These are phyloP conservation scores for Haplosporangium sp. DNA, from an alignment of 371 early-diverging fungal genomes.

Conservation along the genomic window DNA sequence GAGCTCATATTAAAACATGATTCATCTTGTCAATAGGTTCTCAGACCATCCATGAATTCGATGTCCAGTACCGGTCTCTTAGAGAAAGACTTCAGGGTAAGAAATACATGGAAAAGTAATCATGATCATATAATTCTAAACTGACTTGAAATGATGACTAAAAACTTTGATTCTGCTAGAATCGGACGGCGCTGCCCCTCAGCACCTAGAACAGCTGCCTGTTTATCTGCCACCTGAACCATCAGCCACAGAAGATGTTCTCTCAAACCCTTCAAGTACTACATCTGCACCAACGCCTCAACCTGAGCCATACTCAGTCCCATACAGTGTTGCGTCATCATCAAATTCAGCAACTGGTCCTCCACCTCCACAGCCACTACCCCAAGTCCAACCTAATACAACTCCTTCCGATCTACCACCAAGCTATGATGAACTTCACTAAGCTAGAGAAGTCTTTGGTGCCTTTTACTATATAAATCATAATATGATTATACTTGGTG, in stretches of 20 bases:
- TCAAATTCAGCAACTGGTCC: neutral
- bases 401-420: slow-evolving; percentile 31
- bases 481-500: no score
- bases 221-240: slow-evolving; percentile 24
- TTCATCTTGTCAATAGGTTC: neutral
- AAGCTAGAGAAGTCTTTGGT: neutral
- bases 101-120: neutral
- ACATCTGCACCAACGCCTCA: slow-evolving; percentile 16
- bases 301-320: neutral
- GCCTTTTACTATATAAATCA: no score
- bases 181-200: slow-evolving; percentile 32
- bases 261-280: slow-evolving; percentile 4
- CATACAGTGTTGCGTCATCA: neutral
- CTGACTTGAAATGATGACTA: neutral
- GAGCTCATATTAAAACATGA: neutral
- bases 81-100: slow-evolving; percentile 46
- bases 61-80: slow-evolving; percentile 34
- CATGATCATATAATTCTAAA: neutral
- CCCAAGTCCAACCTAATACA: neutral
- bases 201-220: slow-evolving; percentile 50
- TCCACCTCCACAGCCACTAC: slow-evolving; percentile 3
- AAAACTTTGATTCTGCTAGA: slow-evolving; percentile 12
- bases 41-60: slow-evolving; percentile 44
- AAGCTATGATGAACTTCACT: slow-evolving; percentile 23
- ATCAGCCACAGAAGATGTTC: slow-evolving; percentile 1